Base-by-base conservation (phyloP, 169 alveolate genomes). In the Plasmodium cynomolgi region DNA sequence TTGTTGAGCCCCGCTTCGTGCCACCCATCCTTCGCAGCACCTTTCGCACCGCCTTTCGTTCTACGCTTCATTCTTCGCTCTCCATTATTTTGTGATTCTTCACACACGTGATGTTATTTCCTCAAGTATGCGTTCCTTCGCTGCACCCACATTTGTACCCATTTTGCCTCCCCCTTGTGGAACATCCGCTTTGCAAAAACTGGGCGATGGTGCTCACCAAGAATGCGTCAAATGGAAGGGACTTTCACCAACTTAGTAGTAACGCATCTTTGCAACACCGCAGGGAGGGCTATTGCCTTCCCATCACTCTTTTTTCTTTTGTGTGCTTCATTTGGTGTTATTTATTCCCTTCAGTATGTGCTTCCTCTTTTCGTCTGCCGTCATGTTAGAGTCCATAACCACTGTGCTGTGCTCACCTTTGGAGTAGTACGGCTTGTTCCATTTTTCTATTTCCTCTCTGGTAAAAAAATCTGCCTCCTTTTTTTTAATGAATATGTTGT, bases 401-500 rank as follows among this genome's bases (percentile, higher is more conserved):
- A 73, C 20, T n/a, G 26, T 39, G 56, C 29, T 31, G 31, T 90
- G 7, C 1, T 90, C 50, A 62, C 17, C 29, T 39, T 83, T 82
- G n/a, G 77, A 58, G 37, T 39, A 73, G 58, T 91, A 91, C 0
- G 95, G 95, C 41, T 82, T 91, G 79, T 91, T 91, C 95, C 95
- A 91, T 71, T 82, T 91, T 47, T 91, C 82, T 62, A 91, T 91
- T 91, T 91, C 95, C 17, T 91, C 95, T 23, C 9, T 50, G 41
- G 95, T 91, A 47, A 91, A 91, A 26, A 91, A 17, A 17, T 91
- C 95, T 81, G 95, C 92, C 56, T 91, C 82, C 31, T 91, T 91
- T 82, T 91, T 91, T 91, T 79, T 91, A 58, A 91, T 50, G 77
- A 91, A 91, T 37, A 81, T 72, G 68, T 91, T 91, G 79, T 91